A percentile compares a stretch with the other conserved stretches of the same genome.
phyloP scores from a whole-genome alignment of 1,284 basidiomycete genomes.

The Apiotrichum gracile region DNA sequence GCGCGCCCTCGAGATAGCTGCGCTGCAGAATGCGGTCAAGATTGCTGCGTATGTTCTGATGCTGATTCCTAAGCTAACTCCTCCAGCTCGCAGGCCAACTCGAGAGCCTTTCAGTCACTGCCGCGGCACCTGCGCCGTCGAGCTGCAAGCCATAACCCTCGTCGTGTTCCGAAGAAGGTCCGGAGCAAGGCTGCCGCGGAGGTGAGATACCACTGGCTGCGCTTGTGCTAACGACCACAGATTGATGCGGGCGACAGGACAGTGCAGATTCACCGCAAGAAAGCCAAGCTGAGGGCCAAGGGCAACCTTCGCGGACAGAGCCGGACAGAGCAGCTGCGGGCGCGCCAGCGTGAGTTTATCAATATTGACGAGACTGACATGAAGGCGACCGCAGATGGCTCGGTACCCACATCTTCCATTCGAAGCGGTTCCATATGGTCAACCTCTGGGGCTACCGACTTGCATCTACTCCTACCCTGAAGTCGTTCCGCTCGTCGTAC shows the following conservation, averaged over 20 bases:
- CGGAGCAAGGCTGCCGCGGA: constrained; percentile 73
- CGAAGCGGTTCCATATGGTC: constrained; percentile 88
- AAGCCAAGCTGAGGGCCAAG: constrained; percentile 31
- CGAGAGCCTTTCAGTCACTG: constrained; percentile 81
- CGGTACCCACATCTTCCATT: constrained; percentile 89
- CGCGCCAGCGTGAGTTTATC: constrained; percentile 28
- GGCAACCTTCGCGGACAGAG: constrained; percentile 29
- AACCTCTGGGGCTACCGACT: constrained; percentile 83
- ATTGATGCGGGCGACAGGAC: constrained; percentile 70
- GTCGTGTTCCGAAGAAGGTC: constrained; percentile 74
- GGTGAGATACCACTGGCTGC: constrained; percentile 50
- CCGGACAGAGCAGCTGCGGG: constrained; percentile 32
- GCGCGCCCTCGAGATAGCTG: constrained; percentile 75
- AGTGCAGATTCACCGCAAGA: constrained; percentile 49
- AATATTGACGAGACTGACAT: not conserved
- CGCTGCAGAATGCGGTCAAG: constrained; percentile 80
- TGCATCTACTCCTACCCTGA: constrained; percentile 79
- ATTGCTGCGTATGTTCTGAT: constrained; percentile 62
- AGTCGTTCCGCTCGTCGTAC: constrained; percentile 79
- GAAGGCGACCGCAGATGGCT: constrained; percentile 79
- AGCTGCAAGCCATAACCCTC: constrained; percentile 86
- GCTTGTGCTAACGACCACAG: constrained; percentile 48
- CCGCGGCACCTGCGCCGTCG: constrained; percentile 80
- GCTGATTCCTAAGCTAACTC: not conserved
- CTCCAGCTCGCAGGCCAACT: constrained; percentile 54